Evolutionary conservation across 225 moss, liverwort and hornwort genomes (phyloP).

Genomic region (Polytrichum formosum): DNA sequence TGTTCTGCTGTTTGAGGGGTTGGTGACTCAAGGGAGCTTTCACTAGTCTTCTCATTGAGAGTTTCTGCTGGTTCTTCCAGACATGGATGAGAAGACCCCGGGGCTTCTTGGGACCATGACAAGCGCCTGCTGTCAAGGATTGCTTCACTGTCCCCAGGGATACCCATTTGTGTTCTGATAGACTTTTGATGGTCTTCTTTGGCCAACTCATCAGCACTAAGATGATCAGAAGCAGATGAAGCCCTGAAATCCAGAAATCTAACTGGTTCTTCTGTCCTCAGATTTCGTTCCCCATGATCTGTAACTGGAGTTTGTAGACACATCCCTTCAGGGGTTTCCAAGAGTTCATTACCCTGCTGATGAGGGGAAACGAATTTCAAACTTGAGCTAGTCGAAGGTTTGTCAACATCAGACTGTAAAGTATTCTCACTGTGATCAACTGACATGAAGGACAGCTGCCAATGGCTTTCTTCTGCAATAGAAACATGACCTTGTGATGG

Average conservation of each 20-base stretch:
- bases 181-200: slow-evolving; percentile 6
- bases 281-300: slow-evolving; percentile 12
- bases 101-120: slow-evolving; percentile 28
- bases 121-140: slow-evolving; percentile 18
- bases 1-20: slow-evolving; percentile 22
- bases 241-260: slow-evolving; percentile 3
- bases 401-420: slow-evolving; percentile 11
- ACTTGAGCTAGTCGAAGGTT: slow-evolving; percentile 19
- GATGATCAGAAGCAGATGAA: slow-evolving; percentile 19
- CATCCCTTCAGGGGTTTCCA: slow-evolving; percentile 18
- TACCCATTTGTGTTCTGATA: slow-evolving; percentile 15
- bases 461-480: not conserved
- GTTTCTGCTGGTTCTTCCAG: slow-evolving; percentile 14
- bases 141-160: slow-evolving; percentile 23
- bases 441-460: not conserved
- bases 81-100: slow-evolving; percentile 18
- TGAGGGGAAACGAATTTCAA: not conserved
- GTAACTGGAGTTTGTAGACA: slow-evolving; percentile 13
- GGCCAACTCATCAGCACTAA: slow-evolving; percentile 18
- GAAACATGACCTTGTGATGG: slow-evolving; percentile 20
- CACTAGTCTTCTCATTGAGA: slow-evolving; percentile 14
- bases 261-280: slow-evolving; percentile 7
- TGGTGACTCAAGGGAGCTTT: slow-evolving; percentile 33
- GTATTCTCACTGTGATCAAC: slow-evolving; percentile 14
- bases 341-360: slow-evolving; percentile 18